Conservation (phyloP, 2,329 filamentous ascomycete species). For the Penicillium corylophilum region DNA sequence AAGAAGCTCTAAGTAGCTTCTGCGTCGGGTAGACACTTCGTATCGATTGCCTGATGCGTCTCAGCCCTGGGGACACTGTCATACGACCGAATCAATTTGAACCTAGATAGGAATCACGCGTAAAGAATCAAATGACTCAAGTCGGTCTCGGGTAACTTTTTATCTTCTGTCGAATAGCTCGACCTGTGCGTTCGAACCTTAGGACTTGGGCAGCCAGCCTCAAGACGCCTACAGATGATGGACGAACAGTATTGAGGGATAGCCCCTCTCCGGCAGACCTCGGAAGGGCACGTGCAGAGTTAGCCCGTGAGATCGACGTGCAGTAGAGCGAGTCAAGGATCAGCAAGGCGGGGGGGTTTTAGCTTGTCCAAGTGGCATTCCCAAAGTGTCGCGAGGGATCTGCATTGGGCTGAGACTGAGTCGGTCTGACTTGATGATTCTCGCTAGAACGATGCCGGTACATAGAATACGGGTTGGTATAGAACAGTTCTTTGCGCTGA, state of each 20-base stretch:
- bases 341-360: background rate
- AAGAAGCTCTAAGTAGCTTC: background rate
- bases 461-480: background rate
- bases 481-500: background rate
- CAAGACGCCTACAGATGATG: background rate
- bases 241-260: background rate
- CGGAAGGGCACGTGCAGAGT: constrained; percentile 5
- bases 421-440: background rate
- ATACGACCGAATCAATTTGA: background rate
- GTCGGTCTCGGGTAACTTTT: background rate
- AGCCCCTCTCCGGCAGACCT: background rate
- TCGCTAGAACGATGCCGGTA: background rate
- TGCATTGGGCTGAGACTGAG: background rate
- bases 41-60: background rate
- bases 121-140: background rate
- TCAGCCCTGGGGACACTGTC: background rate
- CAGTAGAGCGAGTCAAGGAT: background rate
- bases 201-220: background rate
- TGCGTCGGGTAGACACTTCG: background rate
- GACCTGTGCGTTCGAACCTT: background rate
- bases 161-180: background rate
- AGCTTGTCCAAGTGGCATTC: background rate
- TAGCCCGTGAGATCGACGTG: constrained; percentile 4
- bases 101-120: background rate
- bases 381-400: background rate